Percentiles rank a stretch among this genome's conserved stretches.
These are phyloP conservation scores for Jimgerdemannia flammicorona DNA, from an alignment of 192 early-diverging fungal species.

Conservation along the genomic window DNA sequence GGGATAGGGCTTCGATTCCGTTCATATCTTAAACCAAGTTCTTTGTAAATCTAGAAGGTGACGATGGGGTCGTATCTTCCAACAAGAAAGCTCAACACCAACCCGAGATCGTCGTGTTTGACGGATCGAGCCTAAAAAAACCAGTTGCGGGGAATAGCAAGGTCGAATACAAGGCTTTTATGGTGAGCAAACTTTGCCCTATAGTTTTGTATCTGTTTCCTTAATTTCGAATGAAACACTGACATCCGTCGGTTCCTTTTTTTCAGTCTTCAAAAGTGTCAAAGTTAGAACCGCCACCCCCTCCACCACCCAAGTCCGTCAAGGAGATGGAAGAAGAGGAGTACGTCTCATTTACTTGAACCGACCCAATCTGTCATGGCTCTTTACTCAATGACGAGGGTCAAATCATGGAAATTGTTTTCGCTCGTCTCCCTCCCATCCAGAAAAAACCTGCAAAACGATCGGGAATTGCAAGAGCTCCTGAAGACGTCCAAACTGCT, in stretches of 20 bases:
- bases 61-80: neutral
- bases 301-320: neutral
- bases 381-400: too few relatives aligned
- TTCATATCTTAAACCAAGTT: neutral
- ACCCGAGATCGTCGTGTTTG: conserved; percentile 35
- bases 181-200: conserved; percentile 16
- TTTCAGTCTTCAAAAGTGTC: conserved; percentile 25
- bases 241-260: neutral
- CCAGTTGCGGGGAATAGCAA: conserved; percentile 12
- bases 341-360: conserved; percentile 19
- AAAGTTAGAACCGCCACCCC: conserved; percentile 11
- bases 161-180: conserved; percentile 33
- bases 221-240: neutral
- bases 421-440: neutral
- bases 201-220: neutral
- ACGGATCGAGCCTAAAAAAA: conserved; percentile 9
- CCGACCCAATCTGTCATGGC: too few relatives aligned
- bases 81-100: neutral
- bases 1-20: too few relatives aligned
- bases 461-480: conserved; percentile 34
- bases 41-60: neutral
- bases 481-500: conserved; percentile 33
- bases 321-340: conserved; percentile 35
- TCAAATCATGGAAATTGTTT: too few relatives aligned
- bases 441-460: conserved; percentile 30